Base-by-base conservation (phyloP, 2,329 filamentous ascomycete genomes). In the Colletotrichum lupini region DNA sequence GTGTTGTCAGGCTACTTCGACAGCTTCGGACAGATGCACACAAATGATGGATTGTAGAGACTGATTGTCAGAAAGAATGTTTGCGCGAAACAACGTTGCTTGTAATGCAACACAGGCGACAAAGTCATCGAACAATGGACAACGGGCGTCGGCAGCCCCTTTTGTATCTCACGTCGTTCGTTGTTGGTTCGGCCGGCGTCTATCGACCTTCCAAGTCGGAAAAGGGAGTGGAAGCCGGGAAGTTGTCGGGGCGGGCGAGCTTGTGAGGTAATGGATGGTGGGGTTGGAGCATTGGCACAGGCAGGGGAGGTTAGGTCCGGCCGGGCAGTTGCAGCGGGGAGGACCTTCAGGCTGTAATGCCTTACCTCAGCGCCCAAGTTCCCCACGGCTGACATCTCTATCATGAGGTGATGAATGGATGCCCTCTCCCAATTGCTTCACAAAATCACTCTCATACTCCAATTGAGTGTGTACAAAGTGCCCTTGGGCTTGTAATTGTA, bases 401-500 rank as follows among this genome's bases (percentile, higher is more conserved):
- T 32, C 30, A 32, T 9, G 7, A 30, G 28, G 28, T 30, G 28
- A 30, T 30, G 28, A 30, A 2, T 8, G 8, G 7, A 32, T 12
- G 32, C 37, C 37, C 26, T 22, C 42, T 49, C 24, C n/a, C n/a
- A 52, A 12, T 11, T 16, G 26, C 53, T 19, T 49, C 35, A 46
- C 28, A 65, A n/a, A 42, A 24, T 22, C 42, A 49, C 8, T 6
- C 24, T 28, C 42, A 53, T n/a, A 28, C n/a, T 12, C 28, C 22
- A 28, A 49, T 3, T 5, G 8, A 7, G 5, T 35, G 35, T 69
- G 42, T 60, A 56, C 55, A 73, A 68, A 69, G 55, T 55, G 57
- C 46, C 55, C 66, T 63, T 32, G 42, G 67, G 61, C 30, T 42
- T 70, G 66, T 73, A 70, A 73, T 73, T 73, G 70, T 74, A 72